phyloP scores from a whole-genome alignment of 164 flowering plant species.

The Chimonanthus praecox region DNA sequence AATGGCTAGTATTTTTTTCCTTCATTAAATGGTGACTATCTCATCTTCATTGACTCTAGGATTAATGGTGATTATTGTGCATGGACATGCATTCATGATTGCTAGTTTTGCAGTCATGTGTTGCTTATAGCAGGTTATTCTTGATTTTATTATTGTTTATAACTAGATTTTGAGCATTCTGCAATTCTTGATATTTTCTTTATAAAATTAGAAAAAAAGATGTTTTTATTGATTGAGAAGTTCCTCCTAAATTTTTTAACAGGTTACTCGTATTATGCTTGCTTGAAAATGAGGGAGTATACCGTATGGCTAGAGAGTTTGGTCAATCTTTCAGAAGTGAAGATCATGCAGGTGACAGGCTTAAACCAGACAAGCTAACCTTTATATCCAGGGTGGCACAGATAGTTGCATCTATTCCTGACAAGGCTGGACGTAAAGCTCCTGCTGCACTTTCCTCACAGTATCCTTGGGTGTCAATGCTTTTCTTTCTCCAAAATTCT shows the following conservation, averaged over 20 bases:
- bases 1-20: too few relatives aligned
- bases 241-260: slow-evolving; percentile 5
- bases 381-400: slow-evolving; percentile 59
- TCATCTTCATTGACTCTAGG: not conserved
- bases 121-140: not conserved
- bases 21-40: too few relatives aligned
- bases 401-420: slow-evolving; percentile 80
- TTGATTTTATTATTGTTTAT: not conserved
- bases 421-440: slow-evolving; percentile 59
- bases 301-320: slow-evolving; percentile 57
- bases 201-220: not conserved
- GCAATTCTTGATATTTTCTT: not conserved
- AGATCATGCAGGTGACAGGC: slow-evolving; percentile 18
- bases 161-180: not conserved
- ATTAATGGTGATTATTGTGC: not conserved
- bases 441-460: slow-evolving; percentile 66
- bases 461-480: slow-evolving; percentile 58
- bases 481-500: not conserved
- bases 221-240: not conserved
- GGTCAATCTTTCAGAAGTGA: slow-evolving; percentile 17
- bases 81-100: not conserved
- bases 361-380: slow-evolving; percentile 19
- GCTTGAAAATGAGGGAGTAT: slow-evolving; percentile 66
- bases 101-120: too few relatives aligned
- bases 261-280: slow-evolving; percentile 74